Conservation (phyloP, 106 monocot species). For the Gastrodia elata region DNA sequence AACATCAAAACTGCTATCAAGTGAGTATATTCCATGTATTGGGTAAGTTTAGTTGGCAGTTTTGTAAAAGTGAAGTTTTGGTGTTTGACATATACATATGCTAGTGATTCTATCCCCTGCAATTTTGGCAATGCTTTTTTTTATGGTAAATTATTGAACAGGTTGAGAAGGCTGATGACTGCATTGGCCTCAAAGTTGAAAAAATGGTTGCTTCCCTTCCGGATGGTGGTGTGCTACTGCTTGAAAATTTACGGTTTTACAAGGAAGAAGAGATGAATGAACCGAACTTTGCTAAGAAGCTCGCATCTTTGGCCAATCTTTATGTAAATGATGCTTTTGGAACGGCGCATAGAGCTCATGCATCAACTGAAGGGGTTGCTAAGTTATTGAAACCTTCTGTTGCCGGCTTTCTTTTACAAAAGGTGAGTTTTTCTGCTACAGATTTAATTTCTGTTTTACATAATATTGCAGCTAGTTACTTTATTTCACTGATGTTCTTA, state of each 20-base stretch:
- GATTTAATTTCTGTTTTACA: not conserved
- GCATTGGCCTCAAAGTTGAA: slow-evolving; percentile 73
- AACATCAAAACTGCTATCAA: too few relatives aligned
- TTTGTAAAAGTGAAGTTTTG: too few relatives aligned
- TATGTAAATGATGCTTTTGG: slow-evolving; percentile 94
- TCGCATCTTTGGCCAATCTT: slow-evolving; percentile 80
- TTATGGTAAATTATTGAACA: slow-evolving; percentile 9
- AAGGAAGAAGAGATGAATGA: slow-evolving; percentile 96
- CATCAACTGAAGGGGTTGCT: slow-evolving; percentile 80
- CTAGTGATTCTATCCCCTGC: not conserved
- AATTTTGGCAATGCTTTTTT: not conserved
- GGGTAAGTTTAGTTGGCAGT: too few relatives aligned
- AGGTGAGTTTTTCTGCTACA: slow-evolving; percentile 22
- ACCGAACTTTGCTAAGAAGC: slow-evolving; percentile 81
- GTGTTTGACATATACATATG: too few relatives aligned
- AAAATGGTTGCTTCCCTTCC: slow-evolving; percentile 55
- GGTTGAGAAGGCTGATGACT: slow-evolving; percentile 66
- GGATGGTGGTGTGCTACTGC: slow-evolving; percentile 67
- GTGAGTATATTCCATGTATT: too few relatives aligned
- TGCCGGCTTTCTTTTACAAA: slow-evolving; percentile 62
- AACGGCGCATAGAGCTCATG: slow-evolving; percentile 69
- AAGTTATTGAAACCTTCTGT: slow-evolving; percentile 62
- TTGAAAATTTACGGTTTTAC: slow-evolving; percentile 86
- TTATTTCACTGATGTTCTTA: not conserved
- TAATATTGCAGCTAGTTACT: not conserved